These are phyloP conservation scores for Crotalaria pallida DNA, from an alignment of 306 rosid species.

Conservation along the genomic window DNA sequence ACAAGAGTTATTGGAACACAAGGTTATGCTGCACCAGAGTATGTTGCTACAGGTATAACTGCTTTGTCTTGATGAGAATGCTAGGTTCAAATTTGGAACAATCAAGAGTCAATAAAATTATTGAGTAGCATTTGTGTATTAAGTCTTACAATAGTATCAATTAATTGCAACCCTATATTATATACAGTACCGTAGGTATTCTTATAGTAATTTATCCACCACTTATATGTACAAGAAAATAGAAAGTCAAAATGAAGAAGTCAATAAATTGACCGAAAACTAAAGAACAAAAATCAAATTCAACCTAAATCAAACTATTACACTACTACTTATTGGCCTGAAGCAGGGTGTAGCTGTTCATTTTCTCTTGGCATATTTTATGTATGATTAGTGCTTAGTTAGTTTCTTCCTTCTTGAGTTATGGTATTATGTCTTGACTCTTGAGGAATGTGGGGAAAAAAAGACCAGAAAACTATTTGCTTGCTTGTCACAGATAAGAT, in stretches of 20 bases:
- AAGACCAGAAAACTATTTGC: neutral
- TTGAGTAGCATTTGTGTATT: neutral
- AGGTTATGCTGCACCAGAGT: conserved; percentile 98
- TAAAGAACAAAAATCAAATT: neutral
- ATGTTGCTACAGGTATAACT: conserved; percentile 77
- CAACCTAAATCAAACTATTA: neutral
- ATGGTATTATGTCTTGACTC: neutral
- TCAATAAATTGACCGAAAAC: neutral
- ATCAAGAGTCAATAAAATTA: neutral
- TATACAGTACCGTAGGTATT: neutral
- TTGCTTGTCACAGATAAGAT: neutral
- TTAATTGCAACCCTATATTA: neutral
- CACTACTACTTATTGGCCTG: neutral
- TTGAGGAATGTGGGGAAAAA: neutral
- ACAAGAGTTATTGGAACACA: conserved; percentile 86
- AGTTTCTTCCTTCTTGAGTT: neutral
- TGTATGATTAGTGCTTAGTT: neutral
- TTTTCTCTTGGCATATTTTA: neutral
- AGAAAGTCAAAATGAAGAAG: neutral
- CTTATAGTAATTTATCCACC: neutral
- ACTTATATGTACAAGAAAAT: neutral
- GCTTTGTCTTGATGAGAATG: conserved; percentile 2
- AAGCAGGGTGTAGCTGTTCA: neutral
- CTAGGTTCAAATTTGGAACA: neutral
- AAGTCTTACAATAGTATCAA: neutral